Conservation (phyloP, 176 grass and related monocot genomes). For the Paspalum vaginatum region DNA sequence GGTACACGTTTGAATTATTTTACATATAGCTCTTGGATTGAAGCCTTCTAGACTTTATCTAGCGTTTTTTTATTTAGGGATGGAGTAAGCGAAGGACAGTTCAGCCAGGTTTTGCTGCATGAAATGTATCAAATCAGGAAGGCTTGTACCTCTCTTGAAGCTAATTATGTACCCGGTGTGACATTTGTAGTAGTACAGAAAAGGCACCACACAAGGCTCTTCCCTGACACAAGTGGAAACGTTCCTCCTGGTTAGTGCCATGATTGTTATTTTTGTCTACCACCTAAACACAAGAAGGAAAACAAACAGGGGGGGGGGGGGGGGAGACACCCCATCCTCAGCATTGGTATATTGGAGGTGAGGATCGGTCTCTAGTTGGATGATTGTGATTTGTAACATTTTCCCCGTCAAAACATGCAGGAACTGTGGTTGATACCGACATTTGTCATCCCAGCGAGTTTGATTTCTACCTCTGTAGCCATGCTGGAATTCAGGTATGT, state of each 20-base stretch:
- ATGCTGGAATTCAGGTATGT: slow-evolving; percentile 69
- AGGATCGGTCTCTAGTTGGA: not conserved
- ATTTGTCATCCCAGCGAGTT: slow-evolving; percentile 81
- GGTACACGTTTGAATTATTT: slow-evolving; percentile 43
- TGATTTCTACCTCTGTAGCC: slow-evolving; percentile 89
- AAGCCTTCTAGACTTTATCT: not conserved
- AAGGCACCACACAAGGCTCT: slow-evolving; percentile 82
- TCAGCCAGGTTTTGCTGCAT: slow-evolving; percentile 56
- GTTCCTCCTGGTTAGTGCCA: slow-evolving; percentile 62
- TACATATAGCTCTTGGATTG: not conserved
- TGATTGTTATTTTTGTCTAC: not conserved
- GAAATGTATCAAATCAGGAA: slow-evolving; percentile 67
- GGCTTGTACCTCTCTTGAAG: slow-evolving; percentile 63
- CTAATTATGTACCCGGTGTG: slow-evolving; percentile 41
- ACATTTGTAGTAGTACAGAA: slow-evolving; percentile 93
- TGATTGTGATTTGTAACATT: not conserved
- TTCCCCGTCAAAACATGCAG: slow-evolving; percentile 20
- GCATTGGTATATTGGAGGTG: not conserved
- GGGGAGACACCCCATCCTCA: no score
- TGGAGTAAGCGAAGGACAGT: slow-evolving; percentile 86
- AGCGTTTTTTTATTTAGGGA: slow-evolving; percentile 55
- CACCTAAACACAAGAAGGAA: no score
- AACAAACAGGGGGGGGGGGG: no score
- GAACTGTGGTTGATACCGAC: slow-evolving; percentile 65
- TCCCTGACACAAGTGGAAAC: slow-evolving; percentile 77